A percentile compares a stretch with the other conserved stretches of the same genome.
phyloP scores from a whole-genome alignment of 1,284 basidiomycete species.

The Trichosporon coremiiforme region DNA sequence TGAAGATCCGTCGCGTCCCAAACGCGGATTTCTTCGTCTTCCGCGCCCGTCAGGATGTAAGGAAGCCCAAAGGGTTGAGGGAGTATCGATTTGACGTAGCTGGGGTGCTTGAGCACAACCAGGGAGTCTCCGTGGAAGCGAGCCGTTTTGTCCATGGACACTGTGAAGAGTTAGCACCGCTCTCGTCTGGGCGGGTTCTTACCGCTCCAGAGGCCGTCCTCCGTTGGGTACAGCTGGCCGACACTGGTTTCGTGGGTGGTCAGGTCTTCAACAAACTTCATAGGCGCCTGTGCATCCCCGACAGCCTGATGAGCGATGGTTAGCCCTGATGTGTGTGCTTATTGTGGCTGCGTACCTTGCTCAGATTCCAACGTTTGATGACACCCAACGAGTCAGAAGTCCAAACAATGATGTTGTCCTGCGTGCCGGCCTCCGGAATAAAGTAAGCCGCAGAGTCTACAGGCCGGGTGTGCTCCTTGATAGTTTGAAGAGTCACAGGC shows the following conservation, averaged over 20 bases:
- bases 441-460: constrained; percentile 50
- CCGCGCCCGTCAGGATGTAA: constrained; percentile 65
- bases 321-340: neutral
- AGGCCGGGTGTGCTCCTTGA: constrained; percentile 43
- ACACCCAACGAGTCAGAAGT: constrained; percentile 85
- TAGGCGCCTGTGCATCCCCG: neutral
- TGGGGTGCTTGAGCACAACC: constrained; percentile 63
- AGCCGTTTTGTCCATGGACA: constrained; percentile 81
- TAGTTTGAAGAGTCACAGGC: constrained; percentile 63
- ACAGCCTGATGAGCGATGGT: neutral
- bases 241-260: constrained; percentile 58
- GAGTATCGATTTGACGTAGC: constrained; percentile 71
- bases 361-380: constrained; percentile 61
- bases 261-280: constrained; percentile 38
- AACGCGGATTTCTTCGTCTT: constrained; percentile 76
- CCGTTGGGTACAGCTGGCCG: constrained; percentile 65
- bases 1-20: constrained; percentile 58
- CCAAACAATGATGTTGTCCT: constrained; percentile 60
- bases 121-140: constrained; percentile 60
- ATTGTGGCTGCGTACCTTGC: constrained; percentile 25
- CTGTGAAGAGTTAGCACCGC: constrained; percentile 57
- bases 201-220: constrained; percentile 83
- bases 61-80: constrained; percentile 65
- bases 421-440: constrained; percentile 45
- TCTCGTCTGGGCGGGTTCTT: neutral